Percentiles rank a stretch among this genome's conserved stretches.
These are phyloP conservation scores for Cardiospermum halicacabum DNA, from an alignment of 345 rosid species.

Conservation along the genomic window DNA sequence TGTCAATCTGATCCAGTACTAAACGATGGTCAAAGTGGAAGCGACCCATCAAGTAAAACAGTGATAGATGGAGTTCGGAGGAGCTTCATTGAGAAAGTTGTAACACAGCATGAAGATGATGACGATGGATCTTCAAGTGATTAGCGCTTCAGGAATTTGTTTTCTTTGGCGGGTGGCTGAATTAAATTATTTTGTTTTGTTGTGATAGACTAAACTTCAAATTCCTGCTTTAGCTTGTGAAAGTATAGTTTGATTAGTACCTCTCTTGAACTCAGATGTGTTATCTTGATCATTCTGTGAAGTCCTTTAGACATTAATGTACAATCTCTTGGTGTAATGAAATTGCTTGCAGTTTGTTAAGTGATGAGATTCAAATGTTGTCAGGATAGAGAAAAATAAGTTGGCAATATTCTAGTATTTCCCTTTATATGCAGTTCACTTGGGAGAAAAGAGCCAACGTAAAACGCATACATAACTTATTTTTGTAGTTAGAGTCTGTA, in stretches of 20 bases:
- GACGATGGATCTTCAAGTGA: conserved; percentile 80
- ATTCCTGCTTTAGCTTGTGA: neutral
- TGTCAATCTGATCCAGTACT: conserved; percentile 92
- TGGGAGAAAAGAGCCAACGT: neutral
- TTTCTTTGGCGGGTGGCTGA: conserved; percentile 8
- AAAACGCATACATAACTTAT: neutral
- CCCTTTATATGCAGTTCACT: too few species aligned
- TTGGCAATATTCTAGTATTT: too few species aligned
- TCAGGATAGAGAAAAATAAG: too few species aligned
- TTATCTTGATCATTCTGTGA: neutral
- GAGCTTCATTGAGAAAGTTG: conserved; percentile 81
- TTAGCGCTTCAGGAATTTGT: conserved; percentile 29
- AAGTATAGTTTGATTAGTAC: neutral
- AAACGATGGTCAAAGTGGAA: conserved; percentile 81
- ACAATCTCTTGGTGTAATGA: neutral
- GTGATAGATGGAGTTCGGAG: conserved; percentile 79
- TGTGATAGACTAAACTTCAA: neutral
- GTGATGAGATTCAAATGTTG: neutral
- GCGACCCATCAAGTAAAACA: conserved; percentile 57
- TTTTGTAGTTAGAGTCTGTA: neutral
- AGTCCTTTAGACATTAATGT: neutral
- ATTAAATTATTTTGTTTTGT: neutral
- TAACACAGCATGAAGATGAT: conserved; percentile 70
- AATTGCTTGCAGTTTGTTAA: neutral
- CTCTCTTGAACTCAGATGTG: neutral